Percentiles rank a stretch among this genome's conserved stretches.
These are phyloP conservation scores for Calonectria pauciramosa DNA, from an alignment of 2,329 filamentous ascomycete species.

Conservation along the genomic window DNA sequence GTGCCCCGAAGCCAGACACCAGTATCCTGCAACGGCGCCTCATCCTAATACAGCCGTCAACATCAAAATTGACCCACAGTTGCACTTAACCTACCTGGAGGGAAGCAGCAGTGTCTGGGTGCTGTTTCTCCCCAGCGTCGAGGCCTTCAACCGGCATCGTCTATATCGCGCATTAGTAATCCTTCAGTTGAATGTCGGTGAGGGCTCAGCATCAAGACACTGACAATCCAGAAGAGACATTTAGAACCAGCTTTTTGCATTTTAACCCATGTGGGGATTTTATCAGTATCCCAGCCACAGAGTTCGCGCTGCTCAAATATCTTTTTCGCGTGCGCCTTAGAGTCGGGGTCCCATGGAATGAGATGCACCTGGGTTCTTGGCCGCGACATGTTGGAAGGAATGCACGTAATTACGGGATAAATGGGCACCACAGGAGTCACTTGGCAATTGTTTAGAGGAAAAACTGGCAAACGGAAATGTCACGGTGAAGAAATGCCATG, in stretches of 20 bases:
- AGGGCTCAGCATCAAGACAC: neutral
- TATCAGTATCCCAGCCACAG: conserved; percentile 40
- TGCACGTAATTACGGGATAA: neutral
- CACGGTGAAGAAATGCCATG: neutral
- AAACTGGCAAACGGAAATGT: no score
- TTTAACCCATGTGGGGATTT: conserved; percentile 31
- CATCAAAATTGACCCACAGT: rapidly evolving
- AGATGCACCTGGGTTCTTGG: conserved; percentile 27
- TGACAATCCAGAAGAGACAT: conserved; percentile 45
- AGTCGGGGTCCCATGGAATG: conserved; percentile 43
- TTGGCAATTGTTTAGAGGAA: neutral
- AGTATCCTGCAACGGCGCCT: conserved; percentile 33
- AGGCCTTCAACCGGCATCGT: conserved; percentile 24
- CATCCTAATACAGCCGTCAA: conserved; percentile 25
- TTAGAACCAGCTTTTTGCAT: conserved; percentile 36
- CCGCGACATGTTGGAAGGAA: conserved; percentile 1
- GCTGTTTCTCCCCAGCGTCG: conserved; percentile 6
- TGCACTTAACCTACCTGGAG: conserved; percentile 18
- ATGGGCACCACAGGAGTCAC: neutral
- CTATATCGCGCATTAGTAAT: conserved; percentile 23
- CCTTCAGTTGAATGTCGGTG: no score
- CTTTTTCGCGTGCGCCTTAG: conserved; percentile 25
- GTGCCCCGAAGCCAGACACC: conserved; percentile 28
- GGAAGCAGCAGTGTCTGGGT: conserved; percentile 32
- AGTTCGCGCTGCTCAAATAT: conserved; percentile 35